phyloP scores from a whole-genome alignment of 441 rosid genomes.

The Populus hybrid region DNA sequence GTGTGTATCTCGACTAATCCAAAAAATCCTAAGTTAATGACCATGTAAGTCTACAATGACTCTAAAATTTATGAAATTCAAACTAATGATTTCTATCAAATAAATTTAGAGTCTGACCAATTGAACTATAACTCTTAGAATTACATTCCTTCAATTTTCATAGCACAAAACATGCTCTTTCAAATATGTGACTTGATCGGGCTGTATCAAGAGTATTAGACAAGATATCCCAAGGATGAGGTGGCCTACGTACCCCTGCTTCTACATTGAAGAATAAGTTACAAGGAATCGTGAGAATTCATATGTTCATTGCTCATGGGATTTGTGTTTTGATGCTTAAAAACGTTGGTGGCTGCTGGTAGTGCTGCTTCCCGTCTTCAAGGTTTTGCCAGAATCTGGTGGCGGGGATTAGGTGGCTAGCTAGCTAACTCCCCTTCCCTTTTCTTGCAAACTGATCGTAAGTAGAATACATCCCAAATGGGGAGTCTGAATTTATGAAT shows the following conservation, averaged over 20 bases:
- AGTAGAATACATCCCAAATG: not conserved
- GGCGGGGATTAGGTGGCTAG: not conserved
- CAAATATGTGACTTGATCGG: not conserved
- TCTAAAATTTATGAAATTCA: fast-evolving
- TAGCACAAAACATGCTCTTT: no score
- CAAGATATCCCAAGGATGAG: no score
- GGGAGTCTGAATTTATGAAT: not conserved
- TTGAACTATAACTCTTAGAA: fast-evolving
- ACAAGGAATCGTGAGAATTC: not conserved
- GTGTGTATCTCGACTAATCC: fast-evolving
- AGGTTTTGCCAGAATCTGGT: not conserved
- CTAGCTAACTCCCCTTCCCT: not conserved
- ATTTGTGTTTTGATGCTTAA: not conserved
- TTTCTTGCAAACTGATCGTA: no score
- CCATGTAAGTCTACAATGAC: fast-evolving
- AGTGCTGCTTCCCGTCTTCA: not conserved
- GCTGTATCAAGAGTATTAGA: not conserved
- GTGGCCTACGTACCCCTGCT: no score
- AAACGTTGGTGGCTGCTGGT: not conserved
- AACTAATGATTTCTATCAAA: fast-evolving
- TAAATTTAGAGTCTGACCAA: fast-evolving
- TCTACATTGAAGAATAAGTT: not conserved
- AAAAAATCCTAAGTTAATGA: no score
- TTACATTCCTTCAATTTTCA: no score
- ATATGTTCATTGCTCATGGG: not conserved